These are phyloP conservation scores for Fusarium redolens DNA, from an alignment of 2,329 filamentous ascomycete species.

Conservation along the genomic window DNA sequence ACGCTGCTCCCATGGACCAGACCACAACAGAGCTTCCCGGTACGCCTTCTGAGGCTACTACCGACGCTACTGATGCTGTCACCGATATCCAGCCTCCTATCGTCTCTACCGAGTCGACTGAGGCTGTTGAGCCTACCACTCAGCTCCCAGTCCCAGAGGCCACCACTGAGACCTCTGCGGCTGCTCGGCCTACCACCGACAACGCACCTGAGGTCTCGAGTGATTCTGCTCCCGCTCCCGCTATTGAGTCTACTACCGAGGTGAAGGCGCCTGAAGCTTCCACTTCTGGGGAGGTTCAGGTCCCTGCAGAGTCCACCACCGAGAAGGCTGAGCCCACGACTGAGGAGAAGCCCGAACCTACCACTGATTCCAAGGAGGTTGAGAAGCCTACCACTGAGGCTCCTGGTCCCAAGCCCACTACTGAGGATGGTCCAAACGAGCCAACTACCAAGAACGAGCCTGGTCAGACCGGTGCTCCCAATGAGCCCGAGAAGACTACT, in stretches of 20 bases:
- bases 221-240: not conserved
- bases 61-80: not conserved
- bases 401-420: not conserved
- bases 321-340: not conserved
- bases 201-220: not conserved
- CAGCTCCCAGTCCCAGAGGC: not conserved
- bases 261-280: not conserved
- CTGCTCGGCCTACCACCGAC: not conserved
- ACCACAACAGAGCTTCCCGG: not conserved
- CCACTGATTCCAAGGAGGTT: not conserved
- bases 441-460: not conserved
- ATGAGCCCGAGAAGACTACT: conserved; percentile 8
- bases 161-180: not conserved
- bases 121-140: not conserved
- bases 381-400: not conserved
- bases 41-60: not conserved
- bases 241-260: not conserved
- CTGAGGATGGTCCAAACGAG: not conserved
- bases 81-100: not conserved
- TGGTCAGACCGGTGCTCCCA: not conserved
- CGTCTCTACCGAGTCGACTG: not conserved
- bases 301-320: not conserved
- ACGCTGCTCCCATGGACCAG: not conserved
- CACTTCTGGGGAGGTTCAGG: not conserved
- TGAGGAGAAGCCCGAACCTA: not conserved